Evolutionary conservation across 139 green algal species (phyloP).

Genomic region (Nannochloris sp.): DNA sequence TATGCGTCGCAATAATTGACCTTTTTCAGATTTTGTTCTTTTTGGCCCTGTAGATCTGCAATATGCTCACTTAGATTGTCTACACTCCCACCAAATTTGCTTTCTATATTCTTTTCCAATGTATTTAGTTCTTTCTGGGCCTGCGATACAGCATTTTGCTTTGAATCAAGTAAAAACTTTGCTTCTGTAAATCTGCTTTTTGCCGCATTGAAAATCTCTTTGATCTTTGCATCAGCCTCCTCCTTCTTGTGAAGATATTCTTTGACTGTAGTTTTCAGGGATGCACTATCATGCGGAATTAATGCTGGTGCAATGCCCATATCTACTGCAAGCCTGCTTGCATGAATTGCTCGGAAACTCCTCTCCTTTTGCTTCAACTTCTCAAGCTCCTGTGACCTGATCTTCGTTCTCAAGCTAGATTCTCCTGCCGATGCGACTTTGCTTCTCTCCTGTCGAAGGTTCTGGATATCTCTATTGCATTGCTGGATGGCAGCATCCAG

Average conservation of each 20-base stretch:
- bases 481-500: neutral
- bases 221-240: no score
- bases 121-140: no score
- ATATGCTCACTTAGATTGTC: no score
- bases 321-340: neutral
- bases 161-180: no score
- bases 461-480: neutral
- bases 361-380: conserved; percentile 3
- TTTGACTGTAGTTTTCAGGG: neutral
- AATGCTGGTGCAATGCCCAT: neutral
- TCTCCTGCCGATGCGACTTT: conserved; percentile 22
- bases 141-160: no score
- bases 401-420: conserved; percentile 11
- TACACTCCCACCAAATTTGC: no score
- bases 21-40: neutral
- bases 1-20: neutral
- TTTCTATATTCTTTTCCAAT: no score
- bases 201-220: no score
- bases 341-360: neutral
- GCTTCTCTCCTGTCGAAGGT: conserved; percentile 31
- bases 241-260: neutral
- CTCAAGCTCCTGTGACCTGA: conserved; percentile 22
- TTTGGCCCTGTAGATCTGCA: neutral
- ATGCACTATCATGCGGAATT: neutral
- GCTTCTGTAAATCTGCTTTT: no score